Evolutionary conservation across 169 alveolate genomes (phyloP).

Genomic region (Cryptosporidium tyzzeri): DNA sequence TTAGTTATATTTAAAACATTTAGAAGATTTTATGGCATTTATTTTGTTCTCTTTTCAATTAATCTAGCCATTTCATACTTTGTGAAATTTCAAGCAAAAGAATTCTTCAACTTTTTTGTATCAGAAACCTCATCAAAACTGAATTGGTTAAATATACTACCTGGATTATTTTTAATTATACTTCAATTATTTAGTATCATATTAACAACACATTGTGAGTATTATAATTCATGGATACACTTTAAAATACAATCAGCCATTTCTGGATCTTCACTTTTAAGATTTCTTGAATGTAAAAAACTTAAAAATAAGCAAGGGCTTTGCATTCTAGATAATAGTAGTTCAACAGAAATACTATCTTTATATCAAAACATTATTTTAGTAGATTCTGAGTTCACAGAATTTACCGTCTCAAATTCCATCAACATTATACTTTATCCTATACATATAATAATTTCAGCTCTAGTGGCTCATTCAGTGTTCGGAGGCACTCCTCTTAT

Average conservation of each 20-base stretch:
- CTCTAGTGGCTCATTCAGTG: constrained; percentile 55
- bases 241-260: constrained; percentile 59
- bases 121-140: background rate
- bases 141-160: background rate
- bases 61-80: constrained; percentile 14
- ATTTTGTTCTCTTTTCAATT: constrained; percentile 7
- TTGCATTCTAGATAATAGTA: background rate
- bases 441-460: constrained; percentile 28
- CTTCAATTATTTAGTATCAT: constrained; percentile 33
- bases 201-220: constrained; percentile 69
- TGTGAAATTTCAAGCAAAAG: constrained; percentile 3
- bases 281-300: constrained; percentile 55
- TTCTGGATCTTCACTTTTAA: constrained; percentile 55
- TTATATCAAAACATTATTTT: constrained; percentile 40
- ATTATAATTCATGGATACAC: constrained; percentile 49
- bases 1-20: constrained; percentile 14
- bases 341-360: constrained; percentile 42
- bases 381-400: constrained; percentile 68
- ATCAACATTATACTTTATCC: constrained; percentile 53
- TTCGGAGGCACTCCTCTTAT: constrained; percentile 55
- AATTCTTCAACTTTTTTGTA: constrained; percentile 28
- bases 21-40: constrained; percentile 19
- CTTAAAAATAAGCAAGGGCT: constrained; percentile 32
- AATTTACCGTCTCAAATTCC: constrained; percentile 29
- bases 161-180: constrained; percentile 11